Percentiles rank a stretch among this genome's conserved stretches.
Evolutionary conservation across 768 basidiomycete genomes (phyloP).

Genomic region (Leccinum uliginosum): DNA sequence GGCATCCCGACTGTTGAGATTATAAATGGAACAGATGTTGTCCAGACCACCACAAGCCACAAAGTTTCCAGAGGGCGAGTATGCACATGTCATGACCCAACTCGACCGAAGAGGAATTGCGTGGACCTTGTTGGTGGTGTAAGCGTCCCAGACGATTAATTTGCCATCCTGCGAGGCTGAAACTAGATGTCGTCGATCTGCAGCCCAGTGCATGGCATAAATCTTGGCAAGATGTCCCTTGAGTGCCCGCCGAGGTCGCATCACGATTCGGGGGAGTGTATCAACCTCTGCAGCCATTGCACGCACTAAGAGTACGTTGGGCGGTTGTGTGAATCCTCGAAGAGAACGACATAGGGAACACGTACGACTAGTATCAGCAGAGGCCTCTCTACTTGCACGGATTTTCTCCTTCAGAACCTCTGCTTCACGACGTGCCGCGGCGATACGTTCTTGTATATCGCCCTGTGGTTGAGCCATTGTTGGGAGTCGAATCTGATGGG

Average conservation of each 20-base stretch:
- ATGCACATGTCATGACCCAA: slow-evolving; percentile 99
- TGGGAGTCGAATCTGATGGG: slow-evolving; percentile 7
- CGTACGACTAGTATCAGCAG: slow-evolving; percentile 96
- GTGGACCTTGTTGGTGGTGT: slow-evolving; percentile 99
- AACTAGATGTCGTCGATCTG: slow-evolving; percentile 94
- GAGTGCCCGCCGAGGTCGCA: slow-evolving; percentile 93
- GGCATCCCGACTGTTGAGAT: slow-evolving; percentile 69
- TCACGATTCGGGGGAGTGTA: slow-evolving; percentile 91
- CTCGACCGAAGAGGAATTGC: slow-evolving; percentile 96
- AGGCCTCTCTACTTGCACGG: slow-evolving; percentile 90
- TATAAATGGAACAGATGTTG: slow-evolving; percentile 99
- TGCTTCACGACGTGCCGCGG: slow-evolving; percentile 93
- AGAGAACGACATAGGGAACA: slow-evolving; percentile 19
- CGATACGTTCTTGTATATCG: slow-evolving; percentile 90
- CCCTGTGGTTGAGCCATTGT: slow-evolving; percentile 75
- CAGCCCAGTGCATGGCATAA: slow-evolving; percentile 99
- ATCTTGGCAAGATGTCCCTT: slow-evolving; percentile 99
- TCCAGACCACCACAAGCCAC: slow-evolving; percentile 99
- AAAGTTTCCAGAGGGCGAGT: slow-evolving; percentile 93
- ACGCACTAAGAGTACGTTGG: slow-evolving; percentile 55
- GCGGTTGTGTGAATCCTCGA: slow-evolving; percentile 13
- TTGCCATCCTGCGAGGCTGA: slow-evolving; percentile 99
- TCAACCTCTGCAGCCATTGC: slow-evolving; percentile 99
- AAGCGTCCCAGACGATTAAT: slow-evolving; percentile 99
- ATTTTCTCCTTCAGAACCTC: slow-evolving; percentile 99